Evolutionary conservation across 345 rosid genomes (phyloP).

Genomic region (Syzygium grande): DNA sequence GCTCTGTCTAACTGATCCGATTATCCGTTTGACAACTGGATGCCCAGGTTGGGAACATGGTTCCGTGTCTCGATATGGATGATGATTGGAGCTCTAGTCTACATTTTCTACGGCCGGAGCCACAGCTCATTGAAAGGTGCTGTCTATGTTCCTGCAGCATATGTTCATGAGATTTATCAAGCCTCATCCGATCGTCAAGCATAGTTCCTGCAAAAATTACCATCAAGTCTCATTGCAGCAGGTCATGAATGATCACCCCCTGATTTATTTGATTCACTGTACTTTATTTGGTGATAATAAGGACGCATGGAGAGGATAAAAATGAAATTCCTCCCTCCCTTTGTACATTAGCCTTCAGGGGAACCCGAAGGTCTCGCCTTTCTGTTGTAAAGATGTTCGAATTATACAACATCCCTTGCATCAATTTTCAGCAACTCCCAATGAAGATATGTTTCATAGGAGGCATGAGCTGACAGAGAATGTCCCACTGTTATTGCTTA

Average conservation of each 20-base stretch:
- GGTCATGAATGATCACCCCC: not conserved
- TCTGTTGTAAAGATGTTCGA: not conserved
- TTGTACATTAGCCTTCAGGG: not conserved
- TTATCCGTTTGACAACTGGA: not conserved
- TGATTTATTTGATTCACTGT: not conserved
- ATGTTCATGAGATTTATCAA: constrained; percentile 46
- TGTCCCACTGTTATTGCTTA: not conserved
- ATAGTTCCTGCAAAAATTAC: not conserved
- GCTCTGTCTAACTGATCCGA: not conserved
- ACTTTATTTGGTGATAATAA: not conserved
- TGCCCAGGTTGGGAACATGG: constrained; percentile 33
- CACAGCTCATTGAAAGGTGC: constrained; percentile 60
- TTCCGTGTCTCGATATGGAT: constrained; percentile 73
- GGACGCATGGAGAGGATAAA: not conserved
- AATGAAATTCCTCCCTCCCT: not conserved
- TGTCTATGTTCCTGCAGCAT: constrained; percentile 57
- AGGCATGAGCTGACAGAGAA: not conserved
- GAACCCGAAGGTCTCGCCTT: not conserved
- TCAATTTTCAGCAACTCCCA: not conserved
- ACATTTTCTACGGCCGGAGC: constrained; percentile 55
- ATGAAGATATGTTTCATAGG: not conserved
- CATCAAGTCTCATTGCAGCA: not conserved
- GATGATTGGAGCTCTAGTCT: constrained; percentile 49
- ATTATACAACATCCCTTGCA: not conserved
- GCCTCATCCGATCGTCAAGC: not conserved